These are phyloP conservation scores for Cyberlindnera amylophila DNA, from an alignment of 805 yeast species.

Conservation along the genomic window DNA sequence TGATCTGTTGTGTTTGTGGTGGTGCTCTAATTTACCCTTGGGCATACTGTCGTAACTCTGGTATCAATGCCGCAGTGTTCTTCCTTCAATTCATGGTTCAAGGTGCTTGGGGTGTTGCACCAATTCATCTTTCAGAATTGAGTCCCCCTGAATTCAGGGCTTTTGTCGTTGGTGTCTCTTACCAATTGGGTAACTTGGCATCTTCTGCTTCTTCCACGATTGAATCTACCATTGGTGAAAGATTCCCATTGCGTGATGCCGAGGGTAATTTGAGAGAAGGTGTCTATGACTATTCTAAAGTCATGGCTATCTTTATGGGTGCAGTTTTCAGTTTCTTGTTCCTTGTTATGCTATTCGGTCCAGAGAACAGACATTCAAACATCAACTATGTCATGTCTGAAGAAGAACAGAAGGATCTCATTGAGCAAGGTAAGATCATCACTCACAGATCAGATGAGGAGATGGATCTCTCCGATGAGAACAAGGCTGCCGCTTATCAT, in stretches of 20 bases:
- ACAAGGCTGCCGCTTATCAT: conserved; percentile 10
- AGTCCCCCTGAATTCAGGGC: conserved; percentile 62
- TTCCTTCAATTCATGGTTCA: conserved; percentile 61
- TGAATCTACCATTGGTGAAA: conserved; percentile 54
- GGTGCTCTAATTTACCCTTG: conserved; percentile 64
- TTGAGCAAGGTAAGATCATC: conserved; percentile 25
- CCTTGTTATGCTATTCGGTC: conserved; percentile 51
- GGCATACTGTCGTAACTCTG: conserved; percentile 46
- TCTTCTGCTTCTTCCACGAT: conserved; percentile 66
- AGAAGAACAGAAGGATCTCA: conserved; percentile 21
- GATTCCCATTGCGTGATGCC: conserved; percentile 39
- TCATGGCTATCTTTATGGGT: conserved; percentile 66
- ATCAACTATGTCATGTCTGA: conserved; percentile 23
- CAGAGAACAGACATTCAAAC: conserved; percentile 46
- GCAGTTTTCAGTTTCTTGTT: conserved; percentile 54
- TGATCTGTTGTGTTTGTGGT: conserved; percentile 49
- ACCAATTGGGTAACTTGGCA: conserved; percentile 66
- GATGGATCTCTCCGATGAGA: conserved; percentile 7
- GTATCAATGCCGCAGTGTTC: conserved; percentile 56
- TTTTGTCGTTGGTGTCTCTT: conserved; percentile 58
- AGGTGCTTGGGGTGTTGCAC: conserved; percentile 69
- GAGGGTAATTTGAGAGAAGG: conserved; percentile 29
- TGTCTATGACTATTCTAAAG: conserved; percentile 50
- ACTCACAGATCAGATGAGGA: conserved; percentile 20
- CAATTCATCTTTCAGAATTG: conserved; percentile 57